Base-by-base conservation (phyloP, 164 flowering plant species). In the Berberis vulgaris region DNA sequence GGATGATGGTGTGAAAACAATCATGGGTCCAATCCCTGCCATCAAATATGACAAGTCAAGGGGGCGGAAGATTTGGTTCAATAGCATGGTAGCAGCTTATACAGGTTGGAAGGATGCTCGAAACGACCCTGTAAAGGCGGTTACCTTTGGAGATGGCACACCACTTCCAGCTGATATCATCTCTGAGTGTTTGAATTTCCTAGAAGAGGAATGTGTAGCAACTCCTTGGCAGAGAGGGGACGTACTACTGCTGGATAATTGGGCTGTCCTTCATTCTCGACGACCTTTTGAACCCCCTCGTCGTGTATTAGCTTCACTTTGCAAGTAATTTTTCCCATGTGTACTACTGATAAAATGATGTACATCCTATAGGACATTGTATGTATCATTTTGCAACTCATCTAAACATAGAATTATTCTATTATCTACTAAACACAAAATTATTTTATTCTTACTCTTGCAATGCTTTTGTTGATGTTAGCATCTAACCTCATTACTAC, bases 191-290 rank as follows among this genome's bases (percentile, higher is more conserved):
- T 76, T 82, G 49, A 78, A 64, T 60, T 79, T 88, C 65, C 81
- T 86, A 3, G 96, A 90, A 3, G 93, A 86, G 67, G 94, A 93
- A 73, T 74, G 81, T 67, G 83, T 90, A 61, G 89, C 90, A 42
- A 71, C 86, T 70, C 98, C 97, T 3, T 90, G 97, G 97, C 74
- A 82, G 74, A 86, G 83, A 70, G 90, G 96, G 0, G 98, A 94
- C 57, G 73, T 88, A 43, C 65, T 88, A 43, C 68, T 90, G 73
- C 68, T 94, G 26, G 98, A 94, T 69, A 93, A 88, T 69, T 79
- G 71, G 83, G 92, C 95, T 63, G 96, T 88, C 38, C 92, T 90
- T 58, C 98, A 93, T 65, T 75, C 96, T 43, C 78, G 96, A 5
- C 73, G 84, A 55, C 68, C 96, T n/a, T 93, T 83, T 63, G 62